Percentiles rank a stretch among this genome's conserved stretches.
phyloP scores from a whole-genome alignment of 306 rosid species.

The Dryas drummondii region DNA sequence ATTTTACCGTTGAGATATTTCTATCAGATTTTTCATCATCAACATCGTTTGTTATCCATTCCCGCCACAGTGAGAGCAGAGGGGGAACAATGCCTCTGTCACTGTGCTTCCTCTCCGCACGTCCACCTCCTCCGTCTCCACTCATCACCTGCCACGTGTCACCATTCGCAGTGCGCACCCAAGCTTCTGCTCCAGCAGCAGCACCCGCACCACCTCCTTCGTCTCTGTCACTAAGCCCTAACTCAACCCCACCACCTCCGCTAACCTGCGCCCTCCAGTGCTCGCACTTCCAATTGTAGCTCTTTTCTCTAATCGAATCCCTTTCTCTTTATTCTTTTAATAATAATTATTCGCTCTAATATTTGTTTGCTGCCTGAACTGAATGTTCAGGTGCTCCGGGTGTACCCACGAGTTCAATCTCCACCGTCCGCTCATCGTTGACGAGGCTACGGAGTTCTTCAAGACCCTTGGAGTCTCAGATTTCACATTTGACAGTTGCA shows the following conservation, averaged over 20 bases:
- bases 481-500: constrained; percentile 77
- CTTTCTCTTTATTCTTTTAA: not conserved
- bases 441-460: constrained; percentile 76
- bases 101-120: constrained; percentile 47
- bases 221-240: constrained; percentile 35
- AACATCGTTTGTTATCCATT: constrained; percentile 34
- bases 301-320: not conserved
- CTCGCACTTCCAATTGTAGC: constrained; percentile 77
- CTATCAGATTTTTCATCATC: constrained; percentile 1
- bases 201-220: constrained; percentile 20
- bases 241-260: constrained; percentile 39
- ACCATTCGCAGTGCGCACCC: constrained; percentile 28
- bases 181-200: constrained; percentile 14
- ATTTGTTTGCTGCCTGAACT: not conserved
- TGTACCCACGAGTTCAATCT: constrained; percentile 84
- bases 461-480: constrained; percentile 56
- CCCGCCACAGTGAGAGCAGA: constrained; percentile 37
- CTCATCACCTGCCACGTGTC: constrained; percentile 57
- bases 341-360: not conserved
- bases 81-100: constrained; percentile 40
- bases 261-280: constrained; percentile 78
- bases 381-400: constrained; percentile 71
- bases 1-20: not conserved
- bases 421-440: constrained; percentile 75
- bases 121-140: constrained; percentile 43